Base-by-base conservation (phyloP, 2,329 filamentous ascomycete genomes). In the Diplodia mutila region DNA sequence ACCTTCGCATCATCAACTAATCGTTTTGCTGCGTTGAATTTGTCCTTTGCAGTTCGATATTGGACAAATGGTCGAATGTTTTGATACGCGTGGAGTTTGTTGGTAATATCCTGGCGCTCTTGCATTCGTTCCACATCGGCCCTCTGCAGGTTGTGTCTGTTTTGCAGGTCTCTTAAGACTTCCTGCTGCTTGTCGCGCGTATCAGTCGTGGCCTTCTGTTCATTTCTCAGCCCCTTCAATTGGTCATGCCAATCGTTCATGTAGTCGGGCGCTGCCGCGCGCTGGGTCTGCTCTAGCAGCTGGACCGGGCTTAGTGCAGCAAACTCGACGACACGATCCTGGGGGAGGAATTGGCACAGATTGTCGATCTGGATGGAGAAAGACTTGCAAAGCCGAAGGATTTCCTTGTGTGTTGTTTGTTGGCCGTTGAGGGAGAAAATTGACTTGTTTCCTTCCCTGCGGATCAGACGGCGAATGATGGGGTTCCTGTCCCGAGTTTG, bases 291-390 rank as follows among this genome's bases (percentile, higher is more conserved):
- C 68, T 89, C 85, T 0, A 99, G 84, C 23, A 97, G 85, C 53
- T 96, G 91, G 14, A 97, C 84, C 0, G 94, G 91, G 9, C 88
- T 91, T 72, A 97, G 87, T 5, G 87, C 90, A 5, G 95, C 93
- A 76, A 99, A 99, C 75, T 97, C 94, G 27, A 93, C 92, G 1
- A 99, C 95, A 72, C 94, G 91, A 76, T 99, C 95, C 78, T 99
- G 95, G 0, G 95, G 95, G 53, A 99, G 82, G 73, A 99, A 99
- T 77, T 99, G 95, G 77, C 95, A 99, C 2, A 99, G 85, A 73
- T 99, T 99, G 82, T 99, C 95, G 71, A 98, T 92, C 78, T 99
- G 95, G 63, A 99, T 98, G 59, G 90, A 90, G 74, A 97, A 89
- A 11, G 84, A 85, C 68, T 84, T 86, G 69, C 90, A 91, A 59